phyloP scores from a whole-genome alignment of 768 basidiomycete genomes.

The Lentinula lateritia region DNA sequence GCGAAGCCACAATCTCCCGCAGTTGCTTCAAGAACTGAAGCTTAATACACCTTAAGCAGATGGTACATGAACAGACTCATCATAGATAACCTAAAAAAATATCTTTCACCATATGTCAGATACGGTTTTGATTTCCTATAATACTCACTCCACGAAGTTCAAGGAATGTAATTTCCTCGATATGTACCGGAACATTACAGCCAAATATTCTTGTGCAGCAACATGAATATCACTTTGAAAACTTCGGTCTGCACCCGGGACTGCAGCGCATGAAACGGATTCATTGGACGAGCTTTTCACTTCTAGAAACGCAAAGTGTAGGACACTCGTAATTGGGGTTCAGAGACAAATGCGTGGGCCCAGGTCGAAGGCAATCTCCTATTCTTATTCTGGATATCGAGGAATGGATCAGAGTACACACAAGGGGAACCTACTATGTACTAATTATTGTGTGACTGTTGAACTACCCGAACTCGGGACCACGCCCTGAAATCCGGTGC shows the following conservation, averaged over 20 bases:
- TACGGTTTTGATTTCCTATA: neutral
- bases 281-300: neutral
- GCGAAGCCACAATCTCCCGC: too few species aligned
- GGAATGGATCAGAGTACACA: too few species aligned
- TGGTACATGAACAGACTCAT: too few species aligned
- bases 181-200: neutral
- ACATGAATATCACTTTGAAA: neutral
- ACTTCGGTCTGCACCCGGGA: neutral
- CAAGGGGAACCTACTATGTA: too few species aligned
- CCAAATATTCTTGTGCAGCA: neutral
- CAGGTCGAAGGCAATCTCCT: too few species aligned
- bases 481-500: neutral
- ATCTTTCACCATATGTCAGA: neutral
- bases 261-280: neutral
- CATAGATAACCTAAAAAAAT: too few species aligned
- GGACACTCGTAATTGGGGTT: neutral
- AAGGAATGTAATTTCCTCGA: neutral
- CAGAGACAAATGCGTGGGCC: too few species aligned
- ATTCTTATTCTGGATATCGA: too few species aligned
- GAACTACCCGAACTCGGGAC: too few species aligned
- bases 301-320: neutral
- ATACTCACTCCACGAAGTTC: slow-evolving; percentile 6
- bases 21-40: too few species aligned
- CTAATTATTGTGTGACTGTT: too few species aligned
- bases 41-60: too few species aligned